Conservation (phyloP, 2,329 filamentous ascomycete genomes). For the Pseudogymnoascus sp. region DNA sequence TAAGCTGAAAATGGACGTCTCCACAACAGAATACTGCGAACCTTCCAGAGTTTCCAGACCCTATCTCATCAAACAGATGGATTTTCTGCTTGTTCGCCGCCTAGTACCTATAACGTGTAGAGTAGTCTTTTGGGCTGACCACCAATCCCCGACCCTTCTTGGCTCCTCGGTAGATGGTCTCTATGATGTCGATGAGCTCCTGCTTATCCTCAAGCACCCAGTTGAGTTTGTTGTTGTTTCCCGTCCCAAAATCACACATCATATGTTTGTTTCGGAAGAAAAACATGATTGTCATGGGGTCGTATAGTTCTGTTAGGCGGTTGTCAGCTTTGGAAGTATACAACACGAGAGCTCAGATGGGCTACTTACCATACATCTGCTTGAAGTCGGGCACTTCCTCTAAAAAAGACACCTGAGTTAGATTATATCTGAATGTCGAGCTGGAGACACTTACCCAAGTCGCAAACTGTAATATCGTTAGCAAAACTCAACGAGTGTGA, state of each 20-base stretch:
- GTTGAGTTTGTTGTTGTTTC: constrained; percentile 98
- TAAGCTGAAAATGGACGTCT: background rate
- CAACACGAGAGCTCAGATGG: background rate
- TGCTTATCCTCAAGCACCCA: constrained; percentile 97
- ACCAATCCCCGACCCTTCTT: constrained; percentile 97
- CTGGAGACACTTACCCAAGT: constrained; percentile 44
- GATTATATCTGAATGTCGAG: background rate
- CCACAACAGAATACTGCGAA: background rate
- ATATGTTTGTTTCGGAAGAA: constrained; percentile 99
- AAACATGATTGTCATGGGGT: constrained; percentile 93
- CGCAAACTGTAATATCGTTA: constrained; percentile 52
- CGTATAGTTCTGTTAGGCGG: constrained; percentile 56
- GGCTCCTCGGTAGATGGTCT: constrained; percentile 96
- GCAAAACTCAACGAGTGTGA: background rate
- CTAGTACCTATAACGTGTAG: constrained; percentile 63
- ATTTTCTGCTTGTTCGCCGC: background rate
- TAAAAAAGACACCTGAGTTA: background rate
- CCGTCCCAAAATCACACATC: constrained; percentile 96
- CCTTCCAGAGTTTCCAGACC: background rate
- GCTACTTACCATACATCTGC: constrained; percentile 71
- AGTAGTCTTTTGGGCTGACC: constrained; percentile 85
- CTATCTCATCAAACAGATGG: background rate
- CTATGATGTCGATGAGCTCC: constrained; percentile 95
- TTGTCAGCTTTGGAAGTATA: constrained; percentile 10
- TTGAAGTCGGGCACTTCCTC: constrained; percentile 91